These are phyloP conservation scores for Larix kaempferi DNA, from an alignment of 75 land plant species.

Conservation along the genomic window DNA sequence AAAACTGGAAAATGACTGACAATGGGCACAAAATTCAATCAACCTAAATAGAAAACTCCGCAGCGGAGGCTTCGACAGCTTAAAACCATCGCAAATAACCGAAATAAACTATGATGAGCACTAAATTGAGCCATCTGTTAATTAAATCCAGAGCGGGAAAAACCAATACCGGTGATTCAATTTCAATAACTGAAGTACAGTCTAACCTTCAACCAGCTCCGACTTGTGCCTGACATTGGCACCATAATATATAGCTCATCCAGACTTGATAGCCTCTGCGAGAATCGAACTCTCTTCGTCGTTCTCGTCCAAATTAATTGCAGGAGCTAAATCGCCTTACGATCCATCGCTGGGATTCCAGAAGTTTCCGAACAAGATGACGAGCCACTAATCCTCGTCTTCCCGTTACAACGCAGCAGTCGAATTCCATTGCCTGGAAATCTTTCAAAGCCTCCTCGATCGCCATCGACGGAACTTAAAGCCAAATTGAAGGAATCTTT, in stretches of 20 bases:
- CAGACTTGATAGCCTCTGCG: constrained; percentile 34
- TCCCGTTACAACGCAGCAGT: constrained; percentile 64
- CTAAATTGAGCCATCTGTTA: neutral
- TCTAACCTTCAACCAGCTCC: constrained; percentile 42
- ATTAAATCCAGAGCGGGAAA: neutral
- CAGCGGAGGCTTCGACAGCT: neutral
- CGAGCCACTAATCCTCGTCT: constrained; percentile 63
- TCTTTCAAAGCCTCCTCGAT: neutral
- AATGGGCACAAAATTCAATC: neutral
- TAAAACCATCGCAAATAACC: neutral
- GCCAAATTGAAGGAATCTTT: neutral
- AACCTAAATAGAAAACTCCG: neutral
- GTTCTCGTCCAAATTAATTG: constrained; percentile 17
- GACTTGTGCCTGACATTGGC: constrained; percentile 45
- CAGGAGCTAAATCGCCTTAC: constrained; percentile 53
- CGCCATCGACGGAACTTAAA: neutral
- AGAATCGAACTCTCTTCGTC: constrained; percentile 38
- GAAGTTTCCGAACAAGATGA: constrained; percentile 47
- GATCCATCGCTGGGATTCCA: constrained; percentile 38
- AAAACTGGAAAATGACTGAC: neutral
- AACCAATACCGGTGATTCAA: neutral
- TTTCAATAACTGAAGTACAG: neutral
- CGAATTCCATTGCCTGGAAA: neutral
- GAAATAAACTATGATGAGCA: neutral
- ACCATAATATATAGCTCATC: constrained; percentile 37